Base-by-base conservation (phyloP, 2,329 filamentous ascomycete species). In the Fulvia fulva region DNA sequence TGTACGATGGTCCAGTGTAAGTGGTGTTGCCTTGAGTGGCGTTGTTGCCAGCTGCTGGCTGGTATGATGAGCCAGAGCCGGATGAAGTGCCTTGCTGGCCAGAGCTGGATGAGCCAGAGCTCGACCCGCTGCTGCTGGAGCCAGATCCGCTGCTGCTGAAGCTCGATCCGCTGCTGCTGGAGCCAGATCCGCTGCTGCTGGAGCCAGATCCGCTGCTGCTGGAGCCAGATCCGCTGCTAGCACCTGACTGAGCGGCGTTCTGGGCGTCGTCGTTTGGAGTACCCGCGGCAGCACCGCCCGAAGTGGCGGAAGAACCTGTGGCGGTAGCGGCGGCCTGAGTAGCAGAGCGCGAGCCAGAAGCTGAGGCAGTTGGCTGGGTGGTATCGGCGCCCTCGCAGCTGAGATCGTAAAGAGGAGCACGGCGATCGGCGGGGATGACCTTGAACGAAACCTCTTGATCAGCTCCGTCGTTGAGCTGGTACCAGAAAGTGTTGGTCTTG, bases 401-500 rank as follows among this genome's bases (percentile, higher is more conserved):
- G 41, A 57, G 26, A 23, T 57, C 55, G 49, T 57, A 57, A 4
- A 57, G 50, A 32, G 55, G 55, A 14, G 34, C 55, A 11, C 32
- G 11, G 32, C 51, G 22, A 19, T 53, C 41, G 5, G 23, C 9
- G 11, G 19, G 12, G 22, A 57, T 37, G 37, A 57, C 51, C 1
- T 49, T 30, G 28, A 57, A 57, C 4, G 65, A 68, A 2, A 73
- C 19, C 37, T 37, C 41, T 16, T 44, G 22, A 9, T 47, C 44
- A 7, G 44, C 44, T 2, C 47, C 49, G 30, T 57, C 55, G 6
- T 37, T 25, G 9, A 57, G 26, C 14, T 50, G 89, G 77, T 86
- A 91, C 87, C 89, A 93, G 83, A 85, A 93, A 61, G 85, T 81
- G 62, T 76, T 75, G 65, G 73, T 78, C 52, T 80, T 80, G 68